Conservation (phyloP, 768 basidiomycete genomes). For the Kwoniella shandongensis region DNA sequence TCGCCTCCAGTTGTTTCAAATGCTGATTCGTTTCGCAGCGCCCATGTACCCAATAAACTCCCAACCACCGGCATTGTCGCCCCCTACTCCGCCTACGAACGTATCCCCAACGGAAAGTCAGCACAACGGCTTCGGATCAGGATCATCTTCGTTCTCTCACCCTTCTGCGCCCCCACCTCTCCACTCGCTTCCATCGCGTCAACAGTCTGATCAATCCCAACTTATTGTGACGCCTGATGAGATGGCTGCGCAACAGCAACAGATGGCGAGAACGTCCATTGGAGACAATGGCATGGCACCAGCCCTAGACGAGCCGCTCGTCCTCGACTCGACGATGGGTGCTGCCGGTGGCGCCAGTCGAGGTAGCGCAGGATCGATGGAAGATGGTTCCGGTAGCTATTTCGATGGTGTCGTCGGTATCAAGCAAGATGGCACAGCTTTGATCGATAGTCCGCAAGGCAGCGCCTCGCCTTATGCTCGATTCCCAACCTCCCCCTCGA, state of each 20-base stretch:
- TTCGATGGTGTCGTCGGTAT: conserved; percentile 46
- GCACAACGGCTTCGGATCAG: not conserved
- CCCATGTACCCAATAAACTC: conserved; percentile 40
- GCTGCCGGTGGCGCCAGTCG: conserved; percentile 1
- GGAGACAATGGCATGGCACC: conserved; percentile 10
- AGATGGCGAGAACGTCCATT: conserved; percentile 10
- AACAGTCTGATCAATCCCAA: conserved; percentile 32
- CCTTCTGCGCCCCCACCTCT: conserved; percentile 36
- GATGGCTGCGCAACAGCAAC: conserved; percentile 16
- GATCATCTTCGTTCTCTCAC: conserved; percentile 28
- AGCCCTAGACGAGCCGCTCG: conserved; percentile 30
- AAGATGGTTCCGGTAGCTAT: conserved; percentile 29
- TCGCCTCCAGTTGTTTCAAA: conserved; percentile 1
- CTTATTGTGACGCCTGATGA: conserved; percentile 44
- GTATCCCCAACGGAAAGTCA: conserved; percentile 11
- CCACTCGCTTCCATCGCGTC: conserved; percentile 24
- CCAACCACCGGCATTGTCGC: conserved; percentile 33
- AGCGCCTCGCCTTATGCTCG: conserved; percentile 22
- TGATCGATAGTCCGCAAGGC: conserved; percentile 20
- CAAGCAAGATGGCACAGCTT: conserved; percentile 37
- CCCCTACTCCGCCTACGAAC: conserved; percentile 32
- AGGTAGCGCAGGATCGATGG: conserved; percentile 18
- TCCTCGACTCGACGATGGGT: conserved; percentile 23
- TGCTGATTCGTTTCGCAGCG: conserved; percentile 13
- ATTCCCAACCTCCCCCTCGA: conserved; percentile 20